Evolutionary conservation across 257 asterid species (phyloP).

Genomic region (Datura wrightii): DNA sequence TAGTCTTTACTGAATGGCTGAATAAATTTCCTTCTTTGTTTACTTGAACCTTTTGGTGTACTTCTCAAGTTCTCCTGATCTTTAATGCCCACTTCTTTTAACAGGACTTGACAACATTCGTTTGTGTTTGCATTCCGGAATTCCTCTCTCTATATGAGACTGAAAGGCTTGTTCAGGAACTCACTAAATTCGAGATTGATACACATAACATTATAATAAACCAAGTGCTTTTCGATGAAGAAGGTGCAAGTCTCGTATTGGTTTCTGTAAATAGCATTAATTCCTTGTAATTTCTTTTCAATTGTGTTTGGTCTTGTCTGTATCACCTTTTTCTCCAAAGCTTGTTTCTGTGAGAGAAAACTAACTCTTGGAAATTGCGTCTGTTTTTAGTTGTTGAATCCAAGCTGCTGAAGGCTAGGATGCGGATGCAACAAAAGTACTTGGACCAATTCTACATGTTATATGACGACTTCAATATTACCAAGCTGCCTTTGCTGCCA

Average conservation of each 20-base stretch:
- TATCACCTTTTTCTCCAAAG: background rate
- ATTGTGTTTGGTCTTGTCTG: background rate
- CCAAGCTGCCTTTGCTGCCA: conserved; percentile 93
- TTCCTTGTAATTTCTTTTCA: conserved; percentile 13
- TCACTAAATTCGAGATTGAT: conserved; percentile 91
- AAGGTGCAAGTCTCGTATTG: conserved; percentile 54
- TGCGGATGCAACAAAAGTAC: conserved; percentile 93
- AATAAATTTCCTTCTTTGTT: conserved; percentile 17
- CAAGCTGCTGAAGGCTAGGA: conserved; percentile 87
- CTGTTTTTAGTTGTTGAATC: conserved; percentile 68
- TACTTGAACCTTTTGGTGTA: background rate
- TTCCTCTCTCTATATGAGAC: conserved; percentile 96
- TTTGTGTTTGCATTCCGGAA: conserved; percentile 97
- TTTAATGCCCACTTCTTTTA: conserved; percentile 23
- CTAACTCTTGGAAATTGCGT: background rate
- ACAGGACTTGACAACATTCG: conserved; percentile 91
- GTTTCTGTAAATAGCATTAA: background rate
- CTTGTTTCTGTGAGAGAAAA: background rate
- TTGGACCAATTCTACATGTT: conserved; percentile 90
- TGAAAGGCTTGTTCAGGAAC: conserved; percentile 95
- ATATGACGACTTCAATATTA: conserved; percentile 88
- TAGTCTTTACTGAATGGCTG: conserved; percentile 15
- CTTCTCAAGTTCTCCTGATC: background rate
- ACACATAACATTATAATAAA: conserved; percentile 93
- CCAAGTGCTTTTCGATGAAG: conserved; percentile 93